Evolutionary conservation across 2,329 filamentous ascomycete species (phyloP).

Genomic region (Botrytis fabae): DNA sequence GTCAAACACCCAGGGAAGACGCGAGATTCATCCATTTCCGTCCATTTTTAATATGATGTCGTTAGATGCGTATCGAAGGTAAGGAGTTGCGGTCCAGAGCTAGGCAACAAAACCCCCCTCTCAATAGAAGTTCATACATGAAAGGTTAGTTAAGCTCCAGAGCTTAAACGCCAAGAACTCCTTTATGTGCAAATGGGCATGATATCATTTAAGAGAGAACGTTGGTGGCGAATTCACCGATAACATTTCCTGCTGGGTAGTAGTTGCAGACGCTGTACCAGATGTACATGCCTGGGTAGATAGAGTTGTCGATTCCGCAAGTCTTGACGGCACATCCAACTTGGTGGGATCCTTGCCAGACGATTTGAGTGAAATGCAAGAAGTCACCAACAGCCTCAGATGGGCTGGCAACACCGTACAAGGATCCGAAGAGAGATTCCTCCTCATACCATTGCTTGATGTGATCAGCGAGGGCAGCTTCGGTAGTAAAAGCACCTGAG

Average conservation of each 20-base stretch:
- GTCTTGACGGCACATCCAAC: constrained; percentile 64
- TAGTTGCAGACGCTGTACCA: constrained; percentile 45
- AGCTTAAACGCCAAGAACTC: constrained; percentile 23
- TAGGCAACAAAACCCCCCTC: constrained; percentile 17
- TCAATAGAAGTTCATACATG: constrained; percentile 25
- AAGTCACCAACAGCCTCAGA: constrained; percentile 42
- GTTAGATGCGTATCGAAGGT: constrained; percentile 17
- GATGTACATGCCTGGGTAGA: constrained; percentile 76
- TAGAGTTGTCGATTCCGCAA: constrained; percentile 46
- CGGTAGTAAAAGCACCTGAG: constrained; percentile 49
- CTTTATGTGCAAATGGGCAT: constrained; percentile 22
- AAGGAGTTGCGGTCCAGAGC: constrained; percentile 18
- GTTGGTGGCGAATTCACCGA: constrained; percentile 15
- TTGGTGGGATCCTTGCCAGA: constrained; percentile 63
- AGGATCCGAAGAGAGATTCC: constrained; percentile 52
- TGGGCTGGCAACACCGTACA: constrained; percentile 62
- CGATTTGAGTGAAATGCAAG: constrained; percentile 69
- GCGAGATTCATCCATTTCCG: constrained; percentile 13
- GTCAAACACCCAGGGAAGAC: constrained; percentile 19
- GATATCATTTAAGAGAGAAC: constrained; percentile 22
- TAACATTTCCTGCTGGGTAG: constrained; percentile 23
- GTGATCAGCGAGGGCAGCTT: constrained; percentile 61
- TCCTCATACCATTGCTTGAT: constrained; percentile 91
- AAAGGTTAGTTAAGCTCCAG: constrained; percentile 21
- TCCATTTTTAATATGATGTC: constrained; percentile 13